These are phyloP conservation scores for Paramarasmius palmivorus DNA, from an alignment of 1,284 basidiomycete genomes.

Conservation along the genomic window DNA sequence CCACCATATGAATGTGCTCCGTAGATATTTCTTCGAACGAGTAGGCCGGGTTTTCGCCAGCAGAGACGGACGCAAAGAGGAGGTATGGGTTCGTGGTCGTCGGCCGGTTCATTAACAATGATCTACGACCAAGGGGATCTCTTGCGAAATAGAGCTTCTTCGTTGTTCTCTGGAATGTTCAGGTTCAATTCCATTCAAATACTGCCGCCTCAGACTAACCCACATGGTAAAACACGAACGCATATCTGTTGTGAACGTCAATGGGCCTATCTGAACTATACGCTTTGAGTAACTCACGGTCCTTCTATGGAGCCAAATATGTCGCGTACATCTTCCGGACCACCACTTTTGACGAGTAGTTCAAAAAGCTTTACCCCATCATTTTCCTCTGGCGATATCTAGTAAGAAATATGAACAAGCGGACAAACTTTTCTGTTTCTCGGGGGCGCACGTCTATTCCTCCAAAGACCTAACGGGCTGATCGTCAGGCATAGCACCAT, in stretches of 20 bases:
- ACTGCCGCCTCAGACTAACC: constrained; percentile 17
- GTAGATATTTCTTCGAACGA: constrained; percentile 68
- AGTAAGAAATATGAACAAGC: not conserved
- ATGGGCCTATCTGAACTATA: not conserved
- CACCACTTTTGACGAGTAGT: constrained; percentile 39
- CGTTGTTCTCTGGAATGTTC: constrained; percentile 38
- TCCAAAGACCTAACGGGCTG: constrained; percentile 69
- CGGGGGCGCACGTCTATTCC: constrained; percentile 58
- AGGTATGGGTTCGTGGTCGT: constrained; percentile 49
- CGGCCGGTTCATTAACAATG: constrained; percentile 73
- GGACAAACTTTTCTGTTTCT: not conserved
- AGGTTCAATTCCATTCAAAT: not conserved
- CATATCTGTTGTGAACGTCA: constrained; percentile 57
- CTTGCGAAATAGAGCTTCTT: constrained; percentile 74
- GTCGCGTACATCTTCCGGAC: constrained; percentile 43
- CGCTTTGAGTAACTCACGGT: constrained; percentile 60
- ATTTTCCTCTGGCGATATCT: constrained; percentile 66
- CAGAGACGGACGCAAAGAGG: constrained; percentile 68
- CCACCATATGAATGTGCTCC: constrained; percentile 53
- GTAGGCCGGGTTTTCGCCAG: constrained; percentile 42
- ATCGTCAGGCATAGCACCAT: not conserved
- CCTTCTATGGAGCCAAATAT: constrained; percentile 77
- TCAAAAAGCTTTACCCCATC: constrained; percentile 76
- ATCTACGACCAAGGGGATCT: constrained; percentile 91
- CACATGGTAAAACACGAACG: constrained; percentile 81